A percentile compares a stretch with the other conserved stretches of the same genome.
Evolutionary conservation across 768 basidiomycete species (phyloP).

Genomic region (Lactarius hengduanensis): DNA sequence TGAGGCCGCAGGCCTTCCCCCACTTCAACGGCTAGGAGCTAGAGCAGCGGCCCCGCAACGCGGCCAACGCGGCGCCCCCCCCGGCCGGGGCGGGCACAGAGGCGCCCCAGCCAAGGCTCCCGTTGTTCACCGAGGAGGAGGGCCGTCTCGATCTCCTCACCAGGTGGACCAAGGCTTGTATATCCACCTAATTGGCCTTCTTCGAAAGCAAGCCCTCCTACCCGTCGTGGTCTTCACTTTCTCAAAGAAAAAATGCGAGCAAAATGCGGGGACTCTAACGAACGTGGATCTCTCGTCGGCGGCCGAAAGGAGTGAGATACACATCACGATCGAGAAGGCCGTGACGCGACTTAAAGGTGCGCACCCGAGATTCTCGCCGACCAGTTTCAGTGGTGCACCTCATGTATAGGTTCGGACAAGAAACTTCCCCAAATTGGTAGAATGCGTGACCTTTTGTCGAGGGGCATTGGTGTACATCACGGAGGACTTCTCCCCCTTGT

Average conservation of each 20-base stretch:
- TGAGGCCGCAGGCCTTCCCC: constrained; percentile 89
- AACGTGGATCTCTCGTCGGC: constrained; percentile 86
- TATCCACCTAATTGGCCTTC: constrained; percentile 83
- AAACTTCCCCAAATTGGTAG: constrained; percentile 88
- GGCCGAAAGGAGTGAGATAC: constrained; percentile 95
- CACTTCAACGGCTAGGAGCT: constrained; percentile 81
- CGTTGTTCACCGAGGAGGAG: constrained; percentile 38
- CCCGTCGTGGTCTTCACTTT: constrained; percentile 97
- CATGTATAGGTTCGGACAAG: constrained; percentile 73
- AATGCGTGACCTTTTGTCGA: constrained; percentile 84
- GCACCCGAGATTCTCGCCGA: constrained; percentile 16
- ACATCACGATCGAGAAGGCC: constrained; percentile 91
- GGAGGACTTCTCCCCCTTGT: constrained; percentile 95
- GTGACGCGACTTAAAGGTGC: constrained; percentile 86
- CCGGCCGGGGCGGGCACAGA: constrained; percentile 45
- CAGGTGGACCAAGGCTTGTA: constrained; percentile 88
- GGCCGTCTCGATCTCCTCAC: constrained; percentile 53
- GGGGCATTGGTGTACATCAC: constrained; percentile 97
- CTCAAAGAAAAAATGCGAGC: constrained; percentile 96
- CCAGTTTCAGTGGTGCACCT: not conserved
- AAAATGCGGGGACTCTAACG: constrained; percentile 86
- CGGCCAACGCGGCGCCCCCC: constrained; percentile 44
- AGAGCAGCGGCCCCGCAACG: constrained; percentile 61
- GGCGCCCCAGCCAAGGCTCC: constrained; percentile 40
- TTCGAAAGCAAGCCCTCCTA: constrained; percentile 82